Base-by-base conservation (phyloP, 2,329 filamentous ascomycete species). In the Cryoendolithus antarcticus region DNA sequence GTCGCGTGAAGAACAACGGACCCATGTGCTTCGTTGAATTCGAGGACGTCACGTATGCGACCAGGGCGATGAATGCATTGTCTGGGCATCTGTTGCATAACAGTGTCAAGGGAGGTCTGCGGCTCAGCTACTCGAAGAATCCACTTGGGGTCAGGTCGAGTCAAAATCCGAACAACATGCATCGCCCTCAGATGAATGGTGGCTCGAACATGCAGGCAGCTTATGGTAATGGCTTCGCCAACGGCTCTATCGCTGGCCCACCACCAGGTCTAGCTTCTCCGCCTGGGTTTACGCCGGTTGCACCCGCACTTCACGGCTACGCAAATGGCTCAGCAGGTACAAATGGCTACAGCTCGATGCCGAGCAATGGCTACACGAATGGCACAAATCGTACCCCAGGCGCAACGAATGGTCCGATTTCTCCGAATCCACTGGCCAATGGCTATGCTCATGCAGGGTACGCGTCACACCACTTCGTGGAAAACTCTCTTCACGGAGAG, bases 1-100 rank as follows among this genome's bases (percentile, higher is more conserved):
- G 95, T 69, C 76, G 89, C 28, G 93, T 86, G 38, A 96, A 96
- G 66, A 77, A 84, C 48, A 93, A 95, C 51, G 89, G 89, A 0
- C 89, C 89, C 2, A 96, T 96, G 88, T 96, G 91, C 58, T 96
- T 96, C 60, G 91, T 98, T 30, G 91, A 98, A 61, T 98, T 96
- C 51, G 89, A 96, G 54, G 88, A 95, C 53, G 73, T 93, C 8
- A 82, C 84, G 1, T 89, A 86, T 54, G 89, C 91, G 1, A 95
- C 89, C 32, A 93, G 91, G 62, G 82, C 88, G 1, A 71, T 96
- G 2, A 77, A 88, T 47, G 86, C 95, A 40, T 71, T 96, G 1
- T 95, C 96, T 54, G 91, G 91, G 0, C 77, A 82, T 36, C 77
- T 75, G 35, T 71, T 96, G 27, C 86, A 88, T 57, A 95, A 94